A percentile compares a stretch with the other conserved stretches of the same genome.
phyloP scores from a whole-genome alignment of 768 basidiomycete species.

The Hypholoma sublateritium region DNA sequence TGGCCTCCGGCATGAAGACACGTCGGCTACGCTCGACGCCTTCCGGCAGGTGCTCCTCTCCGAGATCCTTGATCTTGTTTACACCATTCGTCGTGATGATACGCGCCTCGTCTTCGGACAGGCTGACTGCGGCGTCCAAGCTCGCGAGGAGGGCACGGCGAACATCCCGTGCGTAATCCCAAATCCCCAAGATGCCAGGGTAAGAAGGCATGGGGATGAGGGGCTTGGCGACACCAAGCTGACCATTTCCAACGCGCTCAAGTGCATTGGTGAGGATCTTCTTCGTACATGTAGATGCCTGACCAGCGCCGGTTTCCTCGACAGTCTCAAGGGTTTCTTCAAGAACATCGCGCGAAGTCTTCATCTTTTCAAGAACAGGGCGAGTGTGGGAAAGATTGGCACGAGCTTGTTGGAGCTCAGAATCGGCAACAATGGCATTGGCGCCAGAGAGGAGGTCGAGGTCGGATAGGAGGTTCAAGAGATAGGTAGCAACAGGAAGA shows the following conservation, averaged over 20 bases:
- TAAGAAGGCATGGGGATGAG: conserved; percentile 68
- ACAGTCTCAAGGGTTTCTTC: conserved; percentile 77
- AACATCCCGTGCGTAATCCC: conserved; percentile 86
- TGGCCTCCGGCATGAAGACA: conserved; percentile 95
- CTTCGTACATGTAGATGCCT: conserved; percentile 54
- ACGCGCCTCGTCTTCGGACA: conserved; percentile 85
- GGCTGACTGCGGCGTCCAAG: conserved; percentile 74
- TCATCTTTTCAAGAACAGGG: conserved; percentile 90
- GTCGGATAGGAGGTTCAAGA: conserved; percentile 86
- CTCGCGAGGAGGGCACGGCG: conserved; percentile 74
- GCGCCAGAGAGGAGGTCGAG: conserved; percentile 83
- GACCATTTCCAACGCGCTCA: conserved; percentile 74
- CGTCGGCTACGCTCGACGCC: conserved; percentile 80
- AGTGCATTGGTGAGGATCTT: conserved; percentile 69
- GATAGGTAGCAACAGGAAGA: conserved; percentile 88
- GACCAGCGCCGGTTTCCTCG: conserved; percentile 73
- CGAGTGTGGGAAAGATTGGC: conserved; percentile 65
- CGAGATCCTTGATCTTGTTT: conserved; percentile 62
- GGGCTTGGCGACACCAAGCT: conserved; percentile 55
- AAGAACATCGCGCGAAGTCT: conserved; percentile 64
- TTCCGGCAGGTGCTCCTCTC: conserved; percentile 74
- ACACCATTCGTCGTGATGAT: conserved; percentile 65
- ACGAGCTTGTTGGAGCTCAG: conserved; percentile 71
- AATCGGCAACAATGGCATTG: conserved; percentile 83
- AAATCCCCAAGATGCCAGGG: conserved; percentile 78